A percentile compares a stretch with the other conserved stretches of the same genome.
These are phyloP conservation scores for Vitis rupestris DNA, from an alignment of 164 flowering plant species.

Conservation along the genomic window DNA sequence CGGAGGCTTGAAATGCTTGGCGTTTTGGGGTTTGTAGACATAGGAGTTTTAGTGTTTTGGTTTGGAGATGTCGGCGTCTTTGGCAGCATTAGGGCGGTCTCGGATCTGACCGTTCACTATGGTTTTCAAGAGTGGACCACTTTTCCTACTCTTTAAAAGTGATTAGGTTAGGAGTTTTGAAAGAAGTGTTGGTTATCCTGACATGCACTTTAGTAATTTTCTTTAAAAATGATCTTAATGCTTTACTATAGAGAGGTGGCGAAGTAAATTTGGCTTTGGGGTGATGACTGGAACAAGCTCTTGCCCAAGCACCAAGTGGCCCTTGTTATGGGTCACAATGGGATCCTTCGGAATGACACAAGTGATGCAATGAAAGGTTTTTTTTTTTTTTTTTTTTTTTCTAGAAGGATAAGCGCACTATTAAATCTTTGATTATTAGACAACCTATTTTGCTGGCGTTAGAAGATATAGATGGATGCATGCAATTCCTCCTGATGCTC, in stretches of 20 bases:
- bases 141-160: constrained; percentile 30
- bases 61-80: constrained; percentile 69
- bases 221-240: constrained; percentile 96
- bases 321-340: constrained; percentile 97
- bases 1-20: constrained; percentile 21
- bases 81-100: constrained; percentile 77
- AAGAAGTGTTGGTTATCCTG: constrained; percentile 97
- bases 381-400: too few species aligned
- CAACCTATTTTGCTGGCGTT: constrained; percentile 95
- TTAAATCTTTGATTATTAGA: constrained; percentile 94
- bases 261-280: constrained; percentile 99
- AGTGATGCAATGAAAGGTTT: constrained; percentile 66
- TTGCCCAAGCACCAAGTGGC: constrained; percentile 98
- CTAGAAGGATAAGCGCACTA: constrained; percentile 84
- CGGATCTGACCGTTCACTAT: constrained; percentile 63
- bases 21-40: constrained; percentile 3
- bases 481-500: constrained; percentile 56
- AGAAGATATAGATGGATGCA: constrained; percentile 98
- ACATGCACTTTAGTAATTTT: constrained; percentile 94
- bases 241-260: constrained; percentile 91
- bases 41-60: constrained; percentile 14
- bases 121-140: constrained; percentile 23
- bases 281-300: constrained; percentile 94
- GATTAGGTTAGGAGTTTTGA: constrained; percentile 97
- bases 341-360: constrained; percentile 84